Conservation (phyloP, 371 early-diverging fungal species). For the Capniomyces stellatus region DNA sequence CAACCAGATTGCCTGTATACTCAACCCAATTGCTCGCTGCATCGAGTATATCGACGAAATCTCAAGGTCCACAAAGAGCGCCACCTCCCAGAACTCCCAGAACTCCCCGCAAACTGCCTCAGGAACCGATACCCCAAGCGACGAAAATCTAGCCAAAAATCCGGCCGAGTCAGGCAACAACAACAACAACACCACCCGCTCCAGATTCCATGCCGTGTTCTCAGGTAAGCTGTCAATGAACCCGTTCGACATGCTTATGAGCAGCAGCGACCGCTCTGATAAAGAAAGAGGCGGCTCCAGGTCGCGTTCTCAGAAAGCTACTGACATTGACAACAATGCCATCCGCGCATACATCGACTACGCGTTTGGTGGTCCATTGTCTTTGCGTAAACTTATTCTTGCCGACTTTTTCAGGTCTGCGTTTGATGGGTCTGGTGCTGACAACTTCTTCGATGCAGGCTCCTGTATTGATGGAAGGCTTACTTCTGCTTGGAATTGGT, state of each 20-base stretch:
- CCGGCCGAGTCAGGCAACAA: background rate
- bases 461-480: conserved; percentile 93
- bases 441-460: conserved; percentile 89
- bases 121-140: background rate
- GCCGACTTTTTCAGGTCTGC: conserved; percentile 87
- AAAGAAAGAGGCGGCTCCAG: too few species aligned
- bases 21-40: conserved; percentile 67
- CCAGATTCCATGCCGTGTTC: background rate
- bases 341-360: conserved; percentile 40
- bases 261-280: background rate
- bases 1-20: conserved; percentile 84
- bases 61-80: background rate
- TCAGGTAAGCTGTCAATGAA: conserved; percentile 1
- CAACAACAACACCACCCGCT: background rate
- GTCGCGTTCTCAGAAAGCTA: background rate
- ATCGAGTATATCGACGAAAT: conserved; percentile 45
- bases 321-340: conserved; percentile 5
- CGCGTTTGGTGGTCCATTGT: conserved; percentile 42
- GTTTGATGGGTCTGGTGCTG: conserved; percentile 92
- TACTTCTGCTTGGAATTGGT: conserved; percentile 94
- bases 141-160: background rate
- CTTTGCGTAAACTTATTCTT: conserved; percentile 49
- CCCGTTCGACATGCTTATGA: conserved; percentile 2
- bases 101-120: conserved; percentile 3
- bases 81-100: background rate